Conservation (phyloP, 2,329 filamentous ascomycete species). For the Ophiocordyceps sinensis region DNA sequence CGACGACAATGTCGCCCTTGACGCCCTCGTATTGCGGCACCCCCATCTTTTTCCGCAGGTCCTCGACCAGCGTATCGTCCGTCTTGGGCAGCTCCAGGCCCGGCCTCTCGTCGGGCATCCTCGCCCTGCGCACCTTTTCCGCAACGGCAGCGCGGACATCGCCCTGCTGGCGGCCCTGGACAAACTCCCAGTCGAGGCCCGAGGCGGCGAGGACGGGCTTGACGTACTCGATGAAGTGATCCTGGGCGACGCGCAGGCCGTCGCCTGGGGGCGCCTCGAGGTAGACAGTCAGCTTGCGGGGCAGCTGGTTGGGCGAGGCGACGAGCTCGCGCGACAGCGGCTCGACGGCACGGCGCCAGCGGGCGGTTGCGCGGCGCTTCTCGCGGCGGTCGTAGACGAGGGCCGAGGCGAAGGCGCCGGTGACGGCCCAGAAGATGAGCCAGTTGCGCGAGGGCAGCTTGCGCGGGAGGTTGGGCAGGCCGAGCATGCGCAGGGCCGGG, state of each 20-base stretch:
- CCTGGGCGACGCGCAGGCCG: conserved; percentile 68
- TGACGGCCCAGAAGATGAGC: conserved; percentile 83
- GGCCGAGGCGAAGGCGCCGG: conserved; percentile 61
- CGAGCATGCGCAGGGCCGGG: conserved; percentile 64
- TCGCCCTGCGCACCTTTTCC: conserved; percentile 65
- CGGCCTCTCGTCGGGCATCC: conserved; percentile 41
- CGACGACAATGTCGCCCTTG: conserved; percentile 76
- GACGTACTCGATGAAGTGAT: conserved; percentile 91
- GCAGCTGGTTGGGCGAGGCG: conserved; percentile 51
- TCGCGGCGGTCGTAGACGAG: conserved; percentile 87
- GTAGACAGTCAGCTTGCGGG: conserved; percentile 74
- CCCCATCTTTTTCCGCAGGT: conserved; percentile 49
- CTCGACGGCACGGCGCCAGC: conserved; percentile 75
- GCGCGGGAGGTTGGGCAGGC: conserved; percentile 68
- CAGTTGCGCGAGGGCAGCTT: conserved; percentile 92
- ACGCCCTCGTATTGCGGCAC: conserved; percentile 59
- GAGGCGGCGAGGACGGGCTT: conserved; percentile 85
- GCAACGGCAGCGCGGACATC: conserved; percentile 79
- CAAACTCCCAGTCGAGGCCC: conserved; percentile 88
- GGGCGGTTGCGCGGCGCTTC: conserved; percentile 70
- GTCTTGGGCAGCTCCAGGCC: conserved; percentile 32
- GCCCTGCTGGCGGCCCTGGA: conserved; percentile 85
- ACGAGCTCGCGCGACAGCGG: conserved; percentile 70
- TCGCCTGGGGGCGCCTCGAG: conserved; percentile 78
- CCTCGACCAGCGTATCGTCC: conserved; percentile 41